Evolutionary conservation across 257 asterid species (phyloP).

Genomic region (Plectranthus barbatus): DNA sequence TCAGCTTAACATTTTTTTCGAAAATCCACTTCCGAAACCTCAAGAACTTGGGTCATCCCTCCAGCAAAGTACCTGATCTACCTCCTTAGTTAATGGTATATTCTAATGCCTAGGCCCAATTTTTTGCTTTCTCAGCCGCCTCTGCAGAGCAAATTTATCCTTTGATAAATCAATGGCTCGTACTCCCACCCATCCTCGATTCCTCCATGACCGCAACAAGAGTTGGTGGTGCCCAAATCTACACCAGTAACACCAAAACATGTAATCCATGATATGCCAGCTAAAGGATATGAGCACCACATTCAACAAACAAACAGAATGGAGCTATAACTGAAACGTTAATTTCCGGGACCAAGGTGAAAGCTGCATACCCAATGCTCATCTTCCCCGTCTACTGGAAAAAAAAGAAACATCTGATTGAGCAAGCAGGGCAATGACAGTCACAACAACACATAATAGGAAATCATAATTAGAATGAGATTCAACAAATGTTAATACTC

Average conservation of each 20-base stretch:
- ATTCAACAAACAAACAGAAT: not conserved
- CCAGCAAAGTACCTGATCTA: conserved; percentile 80
- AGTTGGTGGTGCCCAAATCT: conserved; percentile 71
- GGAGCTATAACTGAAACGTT: not conserved
- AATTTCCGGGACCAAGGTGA: not conserved
- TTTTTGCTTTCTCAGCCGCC: conserved; percentile 80
- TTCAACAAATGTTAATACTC: too few species aligned
- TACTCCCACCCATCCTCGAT: conserved; percentile 43
- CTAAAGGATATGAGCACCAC: not conserved
- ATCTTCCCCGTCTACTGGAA: too few species aligned
- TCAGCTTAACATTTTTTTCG: conserved; percentile 81
- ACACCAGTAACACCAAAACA: conserved; percentile 68
- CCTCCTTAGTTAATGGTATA: conserved; percentile 60
- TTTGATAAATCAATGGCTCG: conserved; percentile 61
- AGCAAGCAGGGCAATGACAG: too few species aligned
- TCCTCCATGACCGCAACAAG: conserved; percentile 78
- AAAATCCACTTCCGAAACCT: conserved; percentile 66
- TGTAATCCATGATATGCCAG: too few species aligned
- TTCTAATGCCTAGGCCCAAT: conserved; percentile 75
- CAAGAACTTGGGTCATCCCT: conserved; percentile 82
- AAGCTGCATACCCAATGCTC: conserved; percentile 29
- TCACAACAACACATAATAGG: too few species aligned
- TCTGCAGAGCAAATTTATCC: conserved; percentile 68
- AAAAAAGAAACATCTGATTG: too few species aligned
- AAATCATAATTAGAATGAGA: too few species aligned